These are phyloP conservation scores for Talaromyces adpressus DNA, from an alignment of 495 filamentous ascomycete species.

Conservation along the genomic window DNA sequence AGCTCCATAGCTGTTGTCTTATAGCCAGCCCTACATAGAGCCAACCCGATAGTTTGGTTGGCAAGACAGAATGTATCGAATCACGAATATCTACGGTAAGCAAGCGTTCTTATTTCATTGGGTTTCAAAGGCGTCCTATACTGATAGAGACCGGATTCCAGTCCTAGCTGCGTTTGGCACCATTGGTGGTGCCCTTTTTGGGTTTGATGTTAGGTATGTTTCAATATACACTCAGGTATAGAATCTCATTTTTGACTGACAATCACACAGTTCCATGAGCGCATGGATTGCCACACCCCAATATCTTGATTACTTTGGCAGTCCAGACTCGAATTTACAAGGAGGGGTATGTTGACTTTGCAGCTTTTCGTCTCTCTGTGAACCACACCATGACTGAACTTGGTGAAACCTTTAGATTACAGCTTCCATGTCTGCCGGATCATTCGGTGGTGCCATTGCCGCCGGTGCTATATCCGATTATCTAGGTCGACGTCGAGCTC, in stretches of 20 bases:
- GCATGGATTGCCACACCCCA: conserved; percentile 65
- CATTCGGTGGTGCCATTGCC: conserved; percentile 21
- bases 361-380: neutral
- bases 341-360: conserved; percentile 21
- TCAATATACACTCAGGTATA: neutral
- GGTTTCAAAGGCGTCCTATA: neutral
- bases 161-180: conserved; percentile 45
- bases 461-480: conserved; percentile 62
- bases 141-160: conserved; percentile 10
- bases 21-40: neutral
- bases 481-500: conserved; percentile 55
- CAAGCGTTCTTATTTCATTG: neutral
- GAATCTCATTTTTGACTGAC: neutral
- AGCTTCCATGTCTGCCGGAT: conserved; percentile 36
- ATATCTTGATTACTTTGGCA: conserved; percentile 60
- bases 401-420: conserved; percentile 42
- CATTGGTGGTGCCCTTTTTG: conserved; percentile 39
- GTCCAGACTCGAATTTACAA: conserved; percentile 55
- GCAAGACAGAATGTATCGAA: conserved; percentile 29
- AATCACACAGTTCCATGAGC: conserved; percentile 45
- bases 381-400: neutral
- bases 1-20: neutral
- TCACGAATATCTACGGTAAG: conserved; percentile 40
- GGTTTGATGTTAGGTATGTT: conserved; percentile 36
- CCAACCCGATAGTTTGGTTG: neutral